Evolutionary conservation across 768 basidiomycete genomes (phyloP), one percentile per base, ranked within the genome.

Genomic region (Suillus clintonianus): DNA sequence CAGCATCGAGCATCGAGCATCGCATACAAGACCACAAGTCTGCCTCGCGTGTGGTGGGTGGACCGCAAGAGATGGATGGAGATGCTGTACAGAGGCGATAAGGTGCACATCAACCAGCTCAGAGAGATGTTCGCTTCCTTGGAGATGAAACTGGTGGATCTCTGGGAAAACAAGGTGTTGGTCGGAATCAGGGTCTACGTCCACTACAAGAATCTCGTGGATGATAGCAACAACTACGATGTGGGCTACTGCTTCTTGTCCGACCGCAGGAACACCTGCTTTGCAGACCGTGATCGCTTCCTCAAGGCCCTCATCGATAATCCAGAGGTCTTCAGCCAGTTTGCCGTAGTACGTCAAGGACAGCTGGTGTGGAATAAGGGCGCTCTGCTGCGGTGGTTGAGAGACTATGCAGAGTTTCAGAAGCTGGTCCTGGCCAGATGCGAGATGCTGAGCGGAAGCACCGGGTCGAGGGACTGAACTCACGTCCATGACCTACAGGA

Each of bases 141-240:
- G 22, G 58, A 59, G n/a, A 42, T 3, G 2, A 22, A 39, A 14
- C 37, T 42, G 22, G 34, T 59, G 41, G 15, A 41, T 6, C 41
- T 41, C 15, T 41, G 71, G 69, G 66, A 75, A 11, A 42, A 68
- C 1, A 60, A 67, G 3, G 57, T 78, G 0, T 7, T 75, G 4
- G 10, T 68, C 0, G 66, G 66, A 0, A 37, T 70, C 0, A 15
- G 41, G 0, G 14, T 77, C 0, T 32, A 58, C 30, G 24, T 27
- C 30, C 6, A 10, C 32, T 65, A 53, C 27, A 39, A 36, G 14
- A 14, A 50, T 8, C 1, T 61, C 10, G 30, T 19, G 34, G 63
- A 64, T 17, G 59, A 64, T 19, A 58, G 14, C 14, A 30, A 32
- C 17, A 61, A 64, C n/a, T 3, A 36, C n/a, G 41, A 11, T 37